A percentile compares a stretch with the other conserved stretches of the same genome.
Conservation (phyloP, 805 yeast genomes). For the Sugiyamaella qingdaonensis region DNA sequence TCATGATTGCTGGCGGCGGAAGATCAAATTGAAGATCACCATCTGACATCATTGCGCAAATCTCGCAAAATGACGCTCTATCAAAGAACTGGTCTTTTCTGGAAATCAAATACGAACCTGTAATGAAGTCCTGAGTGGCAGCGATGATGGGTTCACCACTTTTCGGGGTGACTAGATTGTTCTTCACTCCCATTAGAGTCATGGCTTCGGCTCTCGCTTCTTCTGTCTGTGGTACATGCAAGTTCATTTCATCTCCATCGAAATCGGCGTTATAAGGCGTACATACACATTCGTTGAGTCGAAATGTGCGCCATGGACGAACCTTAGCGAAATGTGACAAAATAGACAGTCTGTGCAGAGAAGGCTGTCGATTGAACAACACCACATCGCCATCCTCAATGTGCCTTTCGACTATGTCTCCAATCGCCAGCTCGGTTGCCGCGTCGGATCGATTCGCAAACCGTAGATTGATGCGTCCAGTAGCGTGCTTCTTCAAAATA, state of each 20-base stretch:
- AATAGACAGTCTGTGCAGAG: conserved; percentile 90
- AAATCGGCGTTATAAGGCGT: conserved; percentile 99
- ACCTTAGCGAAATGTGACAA: conserved; percentile 93
- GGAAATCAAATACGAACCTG: conserved; percentile 90
- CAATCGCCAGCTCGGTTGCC: conserved; percentile 72
- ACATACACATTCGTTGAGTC: conserved; percentile 97
- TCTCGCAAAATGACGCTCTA: conserved; percentile 75
- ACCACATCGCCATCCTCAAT: conserved; percentile 96
- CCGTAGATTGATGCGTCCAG: conserved; percentile 79
- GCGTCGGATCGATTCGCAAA: conserved; percentile 80
- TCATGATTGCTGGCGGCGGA: conserved; percentile 92
- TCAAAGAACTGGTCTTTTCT: conserved; percentile 92
- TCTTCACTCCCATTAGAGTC: conserved; percentile 95
- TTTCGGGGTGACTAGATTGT: conserved; percentile 90
- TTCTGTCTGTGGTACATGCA: conserved; percentile 98
- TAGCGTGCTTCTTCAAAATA: conserved; percentile 74
- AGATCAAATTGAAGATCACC: conserved; percentile 82
- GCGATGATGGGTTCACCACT: conserved; percentile 99
- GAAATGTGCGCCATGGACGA: conserved; percentile 96
- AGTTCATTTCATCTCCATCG: conserved; percentile 99
- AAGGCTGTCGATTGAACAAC: conserved; percentile 95
- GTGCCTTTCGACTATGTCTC: conserved; percentile 95
- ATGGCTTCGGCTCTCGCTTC: conserved; percentile 99
- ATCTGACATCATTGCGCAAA: conserved; percentile 94
- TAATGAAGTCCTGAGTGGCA: conserved; percentile 98